These are phyloP conservation scores for Fusarium pininemorale DNA, from an alignment of 2,329 filamentous ascomycete genomes.

Conservation along the genomic window DNA sequence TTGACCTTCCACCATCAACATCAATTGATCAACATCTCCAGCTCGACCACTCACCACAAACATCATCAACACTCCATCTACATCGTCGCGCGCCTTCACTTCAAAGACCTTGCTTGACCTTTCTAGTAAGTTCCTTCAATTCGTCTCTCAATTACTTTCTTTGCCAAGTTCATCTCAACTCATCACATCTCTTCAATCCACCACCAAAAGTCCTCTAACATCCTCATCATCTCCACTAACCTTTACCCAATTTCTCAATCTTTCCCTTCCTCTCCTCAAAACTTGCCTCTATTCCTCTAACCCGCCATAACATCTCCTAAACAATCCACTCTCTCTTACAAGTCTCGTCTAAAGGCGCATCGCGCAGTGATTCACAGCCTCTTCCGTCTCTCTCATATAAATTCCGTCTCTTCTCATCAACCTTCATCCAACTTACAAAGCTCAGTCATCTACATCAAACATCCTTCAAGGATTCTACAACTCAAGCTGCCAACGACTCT, in stretches of 20 bases:
- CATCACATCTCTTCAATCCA: background rate
- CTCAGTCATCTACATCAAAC: background rate
- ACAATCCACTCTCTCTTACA: background rate
- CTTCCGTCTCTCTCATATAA: background rate
- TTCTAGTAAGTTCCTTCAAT: background rate
- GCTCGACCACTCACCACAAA: background rate
- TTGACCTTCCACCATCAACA: background rate
- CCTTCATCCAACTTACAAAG: background rate
- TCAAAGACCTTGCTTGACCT: rapidly evolving
- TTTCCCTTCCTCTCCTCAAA: background rate
- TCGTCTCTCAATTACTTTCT: too few relatives aligned
- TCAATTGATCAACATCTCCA: background rate
- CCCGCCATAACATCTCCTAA: background rate
- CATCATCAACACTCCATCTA: background rate
- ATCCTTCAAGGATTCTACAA: background rate
- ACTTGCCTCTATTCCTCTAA: background rate
- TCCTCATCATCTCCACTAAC: background rate
- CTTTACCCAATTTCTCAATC: background rate
- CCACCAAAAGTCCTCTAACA: background rate
- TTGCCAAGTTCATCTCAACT: background rate
- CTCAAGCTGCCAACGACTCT: background rate
- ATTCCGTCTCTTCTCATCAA: background rate
- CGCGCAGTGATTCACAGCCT: background rate
- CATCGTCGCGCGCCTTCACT: background rate
- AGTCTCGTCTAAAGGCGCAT: background rate